Evolutionary conservation across 2,329 filamentous ascomycete species (phyloP).

Genomic region (Cadophora malorum): DNA sequence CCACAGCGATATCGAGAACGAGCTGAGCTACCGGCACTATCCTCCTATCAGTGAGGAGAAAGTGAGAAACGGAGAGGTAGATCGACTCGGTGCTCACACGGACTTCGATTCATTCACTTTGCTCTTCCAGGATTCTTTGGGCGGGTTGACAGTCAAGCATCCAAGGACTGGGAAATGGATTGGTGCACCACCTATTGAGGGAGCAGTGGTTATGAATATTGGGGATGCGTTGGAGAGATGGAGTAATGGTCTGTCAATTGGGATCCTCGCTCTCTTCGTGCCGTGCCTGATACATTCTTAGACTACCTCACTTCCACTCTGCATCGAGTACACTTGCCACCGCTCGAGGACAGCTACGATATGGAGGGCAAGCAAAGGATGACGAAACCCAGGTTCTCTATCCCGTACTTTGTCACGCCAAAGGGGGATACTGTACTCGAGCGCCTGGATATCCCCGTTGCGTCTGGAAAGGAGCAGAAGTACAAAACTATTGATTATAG

Average conservation of each 20-base stretch:
- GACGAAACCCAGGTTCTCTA: constrained; percentile 27
- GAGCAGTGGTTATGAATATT: constrained; percentile 53
- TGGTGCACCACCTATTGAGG: constrained; percentile 49
- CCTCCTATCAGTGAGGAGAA: constrained; percentile 41
- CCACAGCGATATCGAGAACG: constrained; percentile 24
- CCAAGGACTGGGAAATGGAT: constrained; percentile 36
- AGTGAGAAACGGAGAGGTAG: constrained; percentile 22
- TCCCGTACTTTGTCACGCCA: constrained; percentile 30
- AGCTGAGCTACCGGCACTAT: constrained; percentile 51
- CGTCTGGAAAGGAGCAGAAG: constrained; percentile 4
- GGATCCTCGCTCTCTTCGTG: too few species aligned
- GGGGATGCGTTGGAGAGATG: constrained; percentile 47
- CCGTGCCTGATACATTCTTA: too few species aligned
- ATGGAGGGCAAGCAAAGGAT: constrained; percentile 12
- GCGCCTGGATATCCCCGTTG: not conserved
- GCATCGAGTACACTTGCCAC: constrained; percentile 29
- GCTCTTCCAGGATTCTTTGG: constrained; percentile 53
- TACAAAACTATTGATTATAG: constrained; percentile 10
- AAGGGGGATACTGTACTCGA: constrained; percentile 24
- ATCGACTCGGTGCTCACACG: constrained; percentile 45
- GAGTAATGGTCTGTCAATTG: too few species aligned
- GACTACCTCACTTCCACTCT: constrained; percentile 39
- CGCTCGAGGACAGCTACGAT: constrained; percentile 15
- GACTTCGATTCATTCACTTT: constrained; percentile 55
- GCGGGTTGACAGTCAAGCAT: constrained; percentile 52